Conservation (phyloP, 495 filamentous ascomycete genomes). For the Neurospora sp. region DNA sequence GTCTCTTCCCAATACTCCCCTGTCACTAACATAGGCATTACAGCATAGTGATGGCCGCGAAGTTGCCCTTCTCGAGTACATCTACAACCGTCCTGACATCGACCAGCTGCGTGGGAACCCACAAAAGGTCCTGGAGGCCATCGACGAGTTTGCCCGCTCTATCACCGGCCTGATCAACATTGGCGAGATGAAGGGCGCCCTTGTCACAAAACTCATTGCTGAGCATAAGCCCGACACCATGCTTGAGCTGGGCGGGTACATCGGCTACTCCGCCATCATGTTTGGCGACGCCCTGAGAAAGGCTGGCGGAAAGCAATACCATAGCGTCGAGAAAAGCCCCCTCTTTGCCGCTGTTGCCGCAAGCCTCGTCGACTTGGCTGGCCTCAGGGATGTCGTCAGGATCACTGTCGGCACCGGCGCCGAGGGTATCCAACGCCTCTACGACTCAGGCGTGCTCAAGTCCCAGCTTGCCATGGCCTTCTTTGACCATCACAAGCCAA, state of each 20-base stretch:
- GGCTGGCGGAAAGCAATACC: conserved; percentile 50
- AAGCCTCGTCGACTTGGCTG: conserved; percentile 55
- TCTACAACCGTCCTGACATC: conserved; percentile 45
- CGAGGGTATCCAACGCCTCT: conserved; percentile 44
- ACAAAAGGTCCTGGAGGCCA: conserved; percentile 49
- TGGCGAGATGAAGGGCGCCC: conserved; percentile 58
- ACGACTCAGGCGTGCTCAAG: conserved; percentile 36
- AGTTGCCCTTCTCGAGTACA: conserved; percentile 56
- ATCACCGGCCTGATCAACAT: conserved; percentile 71
- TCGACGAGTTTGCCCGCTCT: conserved; percentile 59
- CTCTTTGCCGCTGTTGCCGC: conserved; percentile 55
- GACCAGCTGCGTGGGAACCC: conserved; percentile 55
- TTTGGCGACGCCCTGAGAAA: conserved; percentile 53
- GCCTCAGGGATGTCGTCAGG: conserved; percentile 52
- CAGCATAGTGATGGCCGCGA: conserved; percentile 66
- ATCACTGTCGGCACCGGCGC: conserved; percentile 58
- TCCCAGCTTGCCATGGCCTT: conserved; percentile 55
- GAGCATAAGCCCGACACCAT: conserved; percentile 54
- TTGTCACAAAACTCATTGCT: conserved; percentile 53
- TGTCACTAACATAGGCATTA: conserved; percentile 50
- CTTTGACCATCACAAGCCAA: conserved; percentile 65
- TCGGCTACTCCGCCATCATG: conserved; percentile 68
- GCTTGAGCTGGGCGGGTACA: conserved; percentile 73
- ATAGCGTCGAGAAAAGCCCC: conserved; percentile 57
- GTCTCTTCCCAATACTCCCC: neutral